phyloP scores from a whole-genome alignment of 495 filamentous ascomycete species.

The Lentithecium fluviatile region DNA sequence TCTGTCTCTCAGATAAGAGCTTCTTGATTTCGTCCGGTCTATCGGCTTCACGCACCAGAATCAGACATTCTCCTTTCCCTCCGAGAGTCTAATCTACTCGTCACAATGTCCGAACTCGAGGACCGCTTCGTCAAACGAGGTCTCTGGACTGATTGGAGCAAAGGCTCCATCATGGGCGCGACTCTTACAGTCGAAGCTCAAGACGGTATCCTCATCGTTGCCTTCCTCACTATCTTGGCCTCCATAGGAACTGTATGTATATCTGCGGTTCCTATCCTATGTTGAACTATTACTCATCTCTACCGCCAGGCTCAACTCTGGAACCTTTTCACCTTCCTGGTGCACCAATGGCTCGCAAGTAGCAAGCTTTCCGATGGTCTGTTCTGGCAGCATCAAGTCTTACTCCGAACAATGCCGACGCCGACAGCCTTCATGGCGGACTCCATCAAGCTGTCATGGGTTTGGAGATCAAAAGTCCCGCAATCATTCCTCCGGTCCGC shows the following conservation, averaged over 20 bases:
- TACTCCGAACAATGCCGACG: constrained; percentile 8
- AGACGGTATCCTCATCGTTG: constrained; percentile 2
- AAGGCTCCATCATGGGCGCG: neutral
- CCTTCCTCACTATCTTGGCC: neutral
- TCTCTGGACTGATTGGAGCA: neutral
- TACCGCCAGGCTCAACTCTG: constrained; percentile 5
- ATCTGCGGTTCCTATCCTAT: no score
- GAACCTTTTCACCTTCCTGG: constrained; percentile 5
- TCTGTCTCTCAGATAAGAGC: no score
- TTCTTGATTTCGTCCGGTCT: no score
- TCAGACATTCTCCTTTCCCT: no score
- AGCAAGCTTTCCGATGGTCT: neutral
- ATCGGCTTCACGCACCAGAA: no score
- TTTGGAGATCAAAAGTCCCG: neutral
- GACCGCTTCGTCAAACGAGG: neutral
- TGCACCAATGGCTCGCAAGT: constrained; percentile 6
- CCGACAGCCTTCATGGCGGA: constrained; percentile 4
- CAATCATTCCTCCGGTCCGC: neutral
- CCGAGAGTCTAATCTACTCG: no score
- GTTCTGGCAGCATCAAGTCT: constrained; percentile 12
- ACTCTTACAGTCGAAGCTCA: neutral
- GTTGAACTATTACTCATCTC: no score
- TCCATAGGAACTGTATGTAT: neutral
- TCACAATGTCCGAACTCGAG: constrained; percentile 9
- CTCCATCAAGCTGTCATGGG: neutral